A percentile compares a stretch with the other conserved stretches of the same genome.
Conservation (phyloP, 192 early-diverging fungal species). For the Gonapodya prolifera region DNA sequence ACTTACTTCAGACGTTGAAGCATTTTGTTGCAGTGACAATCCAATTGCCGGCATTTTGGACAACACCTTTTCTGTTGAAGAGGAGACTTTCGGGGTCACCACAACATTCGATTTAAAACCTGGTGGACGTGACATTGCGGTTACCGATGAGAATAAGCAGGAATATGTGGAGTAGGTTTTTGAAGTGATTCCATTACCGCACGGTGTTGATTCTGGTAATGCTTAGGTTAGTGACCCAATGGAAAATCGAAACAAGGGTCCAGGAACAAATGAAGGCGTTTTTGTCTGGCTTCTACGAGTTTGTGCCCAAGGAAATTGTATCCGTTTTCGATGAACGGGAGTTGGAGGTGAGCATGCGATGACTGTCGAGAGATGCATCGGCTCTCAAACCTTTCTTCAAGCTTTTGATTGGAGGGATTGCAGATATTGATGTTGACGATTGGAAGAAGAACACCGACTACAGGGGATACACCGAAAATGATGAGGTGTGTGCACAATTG, state of each 20-base stretch:
- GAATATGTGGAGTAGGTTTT: slow-evolving; percentile 72
- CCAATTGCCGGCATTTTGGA: slow-evolving; percentile 78
- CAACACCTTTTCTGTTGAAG: slow-evolving; percentile 83
- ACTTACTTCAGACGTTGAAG: neutral
- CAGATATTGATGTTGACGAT: slow-evolving; percentile 93
- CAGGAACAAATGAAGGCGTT: slow-evolving; percentile 97
- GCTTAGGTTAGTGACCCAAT: slow-evolving; percentile 58
- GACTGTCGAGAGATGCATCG: neutral
- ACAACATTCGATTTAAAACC: slow-evolving; percentile 67
- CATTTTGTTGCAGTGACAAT: slow-evolving; percentile 50
- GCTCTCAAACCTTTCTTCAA: neutral
- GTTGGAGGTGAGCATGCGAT: slow-evolving; percentile 46
- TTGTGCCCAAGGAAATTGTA: slow-evolving; percentile 90
- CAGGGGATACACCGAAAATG: slow-evolving; percentile 90
- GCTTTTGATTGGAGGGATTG: slow-evolving; percentile 91
- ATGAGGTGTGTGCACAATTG: slow-evolving; percentile 55
- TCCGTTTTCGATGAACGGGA: slow-evolving; percentile 96
- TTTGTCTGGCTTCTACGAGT: slow-evolving; percentile 83
- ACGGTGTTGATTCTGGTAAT: neutral
- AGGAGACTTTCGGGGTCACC: slow-evolving; percentile 82
- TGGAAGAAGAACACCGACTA: slow-evolving; percentile 99
- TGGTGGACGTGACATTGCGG: slow-evolving; percentile 76
- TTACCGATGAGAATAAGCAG: slow-evolving; percentile 90
- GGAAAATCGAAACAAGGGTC: slow-evolving; percentile 76
- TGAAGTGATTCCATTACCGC: neutral